A percentile compares a stretch with the other conserved stretches of the same genome.
These are phyloP conservation scores for Boletus fagicola DNA, from an alignment of 768 basidiomycete genomes.

Conservation along the genomic window DNA sequence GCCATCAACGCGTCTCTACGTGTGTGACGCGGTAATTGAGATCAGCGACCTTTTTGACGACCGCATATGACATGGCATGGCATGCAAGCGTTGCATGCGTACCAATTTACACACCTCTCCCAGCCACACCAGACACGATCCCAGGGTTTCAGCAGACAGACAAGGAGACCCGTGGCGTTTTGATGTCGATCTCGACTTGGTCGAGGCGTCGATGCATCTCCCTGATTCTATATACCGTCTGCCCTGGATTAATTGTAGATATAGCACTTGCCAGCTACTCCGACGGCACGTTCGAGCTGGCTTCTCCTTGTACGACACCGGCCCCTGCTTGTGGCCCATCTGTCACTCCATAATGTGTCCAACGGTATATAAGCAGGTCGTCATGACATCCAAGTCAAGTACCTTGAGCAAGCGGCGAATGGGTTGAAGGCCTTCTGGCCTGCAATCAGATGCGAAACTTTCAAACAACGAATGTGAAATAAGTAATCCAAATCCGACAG, in stretches of 20 bases:
- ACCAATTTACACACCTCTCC: conserved; percentile 1
- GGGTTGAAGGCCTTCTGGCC: background rate
- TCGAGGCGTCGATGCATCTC: background rate
- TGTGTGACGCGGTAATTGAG: conserved; percentile 21
- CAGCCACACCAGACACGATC: conserved; percentile 2
- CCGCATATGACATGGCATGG: background rate
- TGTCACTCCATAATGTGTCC: background rate
- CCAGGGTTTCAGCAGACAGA: background rate
- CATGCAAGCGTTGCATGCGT: background rate
- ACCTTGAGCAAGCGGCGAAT: background rate
- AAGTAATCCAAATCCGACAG: conserved; percentile 8
- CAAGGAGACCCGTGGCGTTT: background rate
- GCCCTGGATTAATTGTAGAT: background rate
- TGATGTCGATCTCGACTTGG: conserved; percentile 1
- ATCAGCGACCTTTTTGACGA: conserved; percentile 9
- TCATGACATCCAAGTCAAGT: conserved; percentile 3
- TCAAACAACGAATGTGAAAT: conserved; percentile 6
- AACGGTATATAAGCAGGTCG: background rate
- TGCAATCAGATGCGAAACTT: background rate
- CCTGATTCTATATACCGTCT: background rate
- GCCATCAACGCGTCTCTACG: background rate
- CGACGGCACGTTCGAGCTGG: background rate
- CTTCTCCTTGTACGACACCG: background rate
- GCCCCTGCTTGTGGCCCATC: background rate
- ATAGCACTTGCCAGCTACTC: background rate